Conservation (phyloP, 176 grass and related monocot genomes). For the Panicum miliaceum region DNA sequence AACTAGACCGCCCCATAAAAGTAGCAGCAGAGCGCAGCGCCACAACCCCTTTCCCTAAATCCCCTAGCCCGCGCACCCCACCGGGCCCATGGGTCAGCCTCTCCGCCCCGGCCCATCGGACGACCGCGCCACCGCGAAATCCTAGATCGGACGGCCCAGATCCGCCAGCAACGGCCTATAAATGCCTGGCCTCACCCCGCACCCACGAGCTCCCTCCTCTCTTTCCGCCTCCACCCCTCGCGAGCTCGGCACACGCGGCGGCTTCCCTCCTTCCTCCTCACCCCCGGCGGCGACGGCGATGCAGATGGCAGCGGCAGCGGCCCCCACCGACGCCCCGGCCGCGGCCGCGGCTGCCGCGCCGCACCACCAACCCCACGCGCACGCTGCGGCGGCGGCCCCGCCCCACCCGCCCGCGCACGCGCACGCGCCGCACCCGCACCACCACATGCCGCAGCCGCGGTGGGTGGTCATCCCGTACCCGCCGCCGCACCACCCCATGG, state of each 20-base stretch:
- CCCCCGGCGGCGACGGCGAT: constrained; percentile 34
- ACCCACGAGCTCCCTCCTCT: constrained; percentile 28
- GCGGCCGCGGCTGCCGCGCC: constrained; percentile 25
- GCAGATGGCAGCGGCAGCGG: constrained; percentile 49
- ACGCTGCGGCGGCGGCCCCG: neutral
- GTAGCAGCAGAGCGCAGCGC: constrained; percentile 4
- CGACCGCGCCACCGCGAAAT: constrained; percentile 22
- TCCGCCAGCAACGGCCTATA: constrained; percentile 46
- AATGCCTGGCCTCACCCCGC: neutral
- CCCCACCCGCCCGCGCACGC: constrained; percentile 35
- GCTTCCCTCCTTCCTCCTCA: constrained; percentile 20
- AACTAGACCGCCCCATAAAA: constrained; percentile 33
- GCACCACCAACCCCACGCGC: constrained; percentile 27
- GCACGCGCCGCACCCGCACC: constrained; percentile 43
- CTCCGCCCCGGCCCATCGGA: constrained; percentile 17
- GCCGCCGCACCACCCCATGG: constrained; percentile 53
- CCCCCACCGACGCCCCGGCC: constrained; percentile 37
- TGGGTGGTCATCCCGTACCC: constrained; percentile 68
- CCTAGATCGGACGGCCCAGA: constrained; percentile 59
- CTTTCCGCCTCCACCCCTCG: constrained; percentile 47
- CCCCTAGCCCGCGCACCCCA: neutral
- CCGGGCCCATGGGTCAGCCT: constrained; percentile 43
- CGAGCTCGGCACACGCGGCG: constrained; percentile 34
- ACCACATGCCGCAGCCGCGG: constrained; percentile 64
- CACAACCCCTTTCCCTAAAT: constrained; percentile 22